Base-by-base conservation (phyloP, 1,284 basidiomycete genomes). In the Earliella scabrosa region DNA sequence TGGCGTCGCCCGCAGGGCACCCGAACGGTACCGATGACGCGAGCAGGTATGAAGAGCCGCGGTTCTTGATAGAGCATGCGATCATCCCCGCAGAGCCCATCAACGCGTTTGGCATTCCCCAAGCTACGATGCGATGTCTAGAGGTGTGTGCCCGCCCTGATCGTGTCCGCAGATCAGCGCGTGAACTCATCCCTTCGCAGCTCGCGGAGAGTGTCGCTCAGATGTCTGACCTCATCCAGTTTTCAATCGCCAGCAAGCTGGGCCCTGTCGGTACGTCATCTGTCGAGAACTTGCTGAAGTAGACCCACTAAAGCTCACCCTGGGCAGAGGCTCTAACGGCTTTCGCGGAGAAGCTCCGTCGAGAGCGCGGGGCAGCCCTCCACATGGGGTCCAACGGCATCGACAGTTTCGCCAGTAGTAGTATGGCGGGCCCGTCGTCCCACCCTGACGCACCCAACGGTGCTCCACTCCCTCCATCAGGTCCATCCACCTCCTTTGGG, bases 81-180 rank as follows among this genome's bases (percentile, higher is more conserved):
- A 75, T 76, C 24, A 80, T 91, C 61, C 90, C 90, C 14, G 80
- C 82, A 8, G 90, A 91, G 66, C 90, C 90, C 5, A 87, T 92
- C 50, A 92, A 92, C 65, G 87, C 87, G 29, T 92, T 92, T 71
- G 90, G 90, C 2, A 90, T 92, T 50, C 90, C 90, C 2, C 90
- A 92, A 67, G 88, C 89, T 2, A 91, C 90, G 18, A 92, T 92
- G 90, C 78, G 90, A 56, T 91, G 90, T 77, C 74, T 92, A 29
- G 90, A 92, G 80, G 87, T 90, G 73, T 14, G 65, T 51, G 6
- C 14, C 8, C 8, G 11, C 3, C 27, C n/a, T 29, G 34, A 31
- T 11, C 3, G 1, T 3, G 13, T 20, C 2, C 18, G 21, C 10
- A 2, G 8, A 23, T 18, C 11, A 26, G 21, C 8, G 31, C 3